These are phyloP conservation scores for Lipomyces yamanashiensis DNA, from an alignment of 805 yeast species.

Conservation along the genomic window DNA sequence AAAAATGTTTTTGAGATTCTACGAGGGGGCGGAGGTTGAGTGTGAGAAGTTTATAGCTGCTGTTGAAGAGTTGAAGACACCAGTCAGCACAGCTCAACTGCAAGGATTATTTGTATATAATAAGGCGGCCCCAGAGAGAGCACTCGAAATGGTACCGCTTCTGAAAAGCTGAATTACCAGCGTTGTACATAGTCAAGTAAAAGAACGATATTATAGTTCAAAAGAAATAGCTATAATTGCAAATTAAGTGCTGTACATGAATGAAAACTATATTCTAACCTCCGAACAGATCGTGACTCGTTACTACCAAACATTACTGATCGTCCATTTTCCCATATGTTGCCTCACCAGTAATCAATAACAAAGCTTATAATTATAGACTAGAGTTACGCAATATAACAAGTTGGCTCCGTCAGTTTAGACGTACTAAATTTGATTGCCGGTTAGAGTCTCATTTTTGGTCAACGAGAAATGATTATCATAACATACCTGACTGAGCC, in stretches of 20 bases:
- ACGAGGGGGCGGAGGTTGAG: constrained; percentile 59
- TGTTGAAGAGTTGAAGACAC: constrained; percentile 54
- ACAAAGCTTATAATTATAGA: neutral
- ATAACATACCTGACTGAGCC: constrained; percentile 74
- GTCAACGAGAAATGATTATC: too few relatives aligned
- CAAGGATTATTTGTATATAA: constrained; percentile 95
- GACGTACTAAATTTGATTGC: constrained; percentile 20
- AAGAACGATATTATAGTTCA: neutral
- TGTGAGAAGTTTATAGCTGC: constrained; percentile 51
- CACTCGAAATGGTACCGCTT: constrained; percentile 62
- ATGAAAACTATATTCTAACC: neutral
- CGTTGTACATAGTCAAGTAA: neutral
- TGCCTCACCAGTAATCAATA: neutral
- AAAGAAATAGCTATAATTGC: neutral
- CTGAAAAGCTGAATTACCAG: constrained; percentile 12
- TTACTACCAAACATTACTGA: neutral
- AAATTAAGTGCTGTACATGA: neutral
- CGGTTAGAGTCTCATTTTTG: neutral
- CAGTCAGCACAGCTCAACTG: constrained; percentile 88
- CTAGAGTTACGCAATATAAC: neutral
- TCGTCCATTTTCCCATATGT: too few relatives aligned
- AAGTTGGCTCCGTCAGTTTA: constrained; percentile 4
- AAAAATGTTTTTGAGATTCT: constrained; percentile 86
- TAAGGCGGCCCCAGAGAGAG: constrained; percentile 78
- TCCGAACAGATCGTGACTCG: neutral